A percentile compares a stretch with the other conserved stretches of the same genome.
phyloP scores from a whole-genome alignment of 768 basidiomycete species.

The Kwoniella europaea region DNA sequence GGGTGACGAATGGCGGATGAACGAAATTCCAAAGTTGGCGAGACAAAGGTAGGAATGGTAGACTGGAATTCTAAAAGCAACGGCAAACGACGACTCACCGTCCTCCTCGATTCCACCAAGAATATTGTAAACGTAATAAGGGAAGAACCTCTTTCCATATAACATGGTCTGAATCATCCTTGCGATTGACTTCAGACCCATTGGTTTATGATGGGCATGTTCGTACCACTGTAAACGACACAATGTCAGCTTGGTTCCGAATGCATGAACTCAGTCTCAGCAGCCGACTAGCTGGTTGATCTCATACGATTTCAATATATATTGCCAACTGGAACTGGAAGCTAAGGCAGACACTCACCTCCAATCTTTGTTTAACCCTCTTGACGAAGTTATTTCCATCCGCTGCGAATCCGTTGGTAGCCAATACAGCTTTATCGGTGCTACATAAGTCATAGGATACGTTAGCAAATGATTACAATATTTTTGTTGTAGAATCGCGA shows the following conservation, averaged over 20 bases:
- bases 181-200: slow-evolving; percentile 96
- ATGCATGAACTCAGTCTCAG: background rate
- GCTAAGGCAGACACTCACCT: slow-evolving; percentile 66
- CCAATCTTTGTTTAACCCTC: slow-evolving; percentile 90
- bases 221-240: slow-evolving; percentile 79
- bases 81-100: slow-evolving; percentile 64
- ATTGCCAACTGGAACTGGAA: background rate
- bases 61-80: background rate
- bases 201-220: slow-evolving; percentile 94
- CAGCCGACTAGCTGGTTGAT: background rate
- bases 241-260: background rate
- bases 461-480: background rate
- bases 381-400: slow-evolving; percentile 98
- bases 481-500: background rate
- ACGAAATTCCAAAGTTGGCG: background rate
- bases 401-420: slow-evolving; percentile 95
- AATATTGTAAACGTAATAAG: slow-evolving; percentile 96
- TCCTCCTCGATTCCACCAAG: slow-evolving; percentile 95
- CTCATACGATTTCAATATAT: background rate
- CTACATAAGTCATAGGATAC: slow-evolving; percentile 59
- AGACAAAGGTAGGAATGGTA: background rate
- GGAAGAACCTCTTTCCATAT: slow-evolving; percentile 94
- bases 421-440: slow-evolving; percentile 88
- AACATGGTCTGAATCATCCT: slow-evolving; percentile 98
- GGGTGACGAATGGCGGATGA: background rate